Base-by-base conservation (phyloP, 768 basidiomycete genomes). In the Tulasnella sp. region DNA sequence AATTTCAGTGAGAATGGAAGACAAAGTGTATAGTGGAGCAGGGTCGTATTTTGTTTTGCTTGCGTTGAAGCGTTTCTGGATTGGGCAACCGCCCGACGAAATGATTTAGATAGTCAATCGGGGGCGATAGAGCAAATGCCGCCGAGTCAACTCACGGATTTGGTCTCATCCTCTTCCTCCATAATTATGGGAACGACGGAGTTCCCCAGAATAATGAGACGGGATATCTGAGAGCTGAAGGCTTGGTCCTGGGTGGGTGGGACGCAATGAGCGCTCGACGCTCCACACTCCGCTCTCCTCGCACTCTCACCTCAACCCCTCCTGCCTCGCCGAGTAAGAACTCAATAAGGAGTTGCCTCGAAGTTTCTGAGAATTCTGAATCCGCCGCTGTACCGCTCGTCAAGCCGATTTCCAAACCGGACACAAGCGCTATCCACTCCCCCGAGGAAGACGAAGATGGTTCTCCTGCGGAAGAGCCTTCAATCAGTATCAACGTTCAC, bases 151-250 rank as follows among this genome's bases (percentile, higher is more conserved):
- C 74, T 23, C 44, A 61, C 26, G 15, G 32, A 44, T 83, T 84
- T 67, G 81, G 81, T 78, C 82, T 83, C 79, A 4, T 81, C 80
- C 73, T 86, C 85, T 20, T 85, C 84, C 32, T 82, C 82, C 16
- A 83, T 80, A 55, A 82, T 73, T 0, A 88, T 83, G 0, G 91
- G 87, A 16, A 89, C 89, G 9, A 83, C 82, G 2, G 95, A 96
- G 84, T 99, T 94, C 6, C 98, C 98, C 2, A 93, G 94, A 51
- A 99, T 87, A 51, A 99, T 90, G 18, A 99, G 85, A 18, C 95
- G 88, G 9, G 94, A 92, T 82, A 99, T 92, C 79, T 89, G 90
- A 3, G 91, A 86, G 7, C 92, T 89, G 15, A 88, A 86, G 11
- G 86, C 81, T 82, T 91, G 91, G 78, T 94, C 93, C 78, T 80